Evolutionary conservation across 2,329 filamentous ascomycete species (phyloP).

Genomic region (Fusarium liriodendri): DNA sequence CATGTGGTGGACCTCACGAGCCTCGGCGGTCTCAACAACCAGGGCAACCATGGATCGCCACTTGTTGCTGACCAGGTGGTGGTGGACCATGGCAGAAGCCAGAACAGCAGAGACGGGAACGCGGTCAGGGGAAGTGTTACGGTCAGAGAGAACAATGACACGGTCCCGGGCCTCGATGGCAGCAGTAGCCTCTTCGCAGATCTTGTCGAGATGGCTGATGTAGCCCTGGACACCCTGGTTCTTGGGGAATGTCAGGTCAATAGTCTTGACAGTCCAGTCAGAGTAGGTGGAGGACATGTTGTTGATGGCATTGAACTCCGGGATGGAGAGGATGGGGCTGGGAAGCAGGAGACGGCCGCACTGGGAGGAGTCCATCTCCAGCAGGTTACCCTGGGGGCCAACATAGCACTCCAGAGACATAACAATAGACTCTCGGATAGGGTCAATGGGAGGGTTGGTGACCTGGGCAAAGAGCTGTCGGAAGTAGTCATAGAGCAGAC

Average conservation of each 20-base stretch:
- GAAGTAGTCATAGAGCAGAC: slow-evolving; percentile 96
- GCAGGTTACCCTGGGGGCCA: slow-evolving; percentile 91
- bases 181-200: slow-evolving; percentile 85
- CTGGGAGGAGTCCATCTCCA: slow-evolving; percentile 93
- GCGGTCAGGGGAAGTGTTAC: slow-evolving; percentile 83
- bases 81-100: slow-evolving; percentile 93
- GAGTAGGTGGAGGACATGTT: slow-evolving; percentile 79
- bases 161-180: slow-evolving; percentile 87
- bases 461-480: slow-evolving; percentile 97
- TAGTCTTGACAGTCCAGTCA: slow-evolving; percentile 88
- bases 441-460: slow-evolving; percentile 97
- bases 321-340: slow-evolving; percentile 88
- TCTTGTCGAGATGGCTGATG: slow-evolving; percentile 85
- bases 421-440: slow-evolving; percentile 95
- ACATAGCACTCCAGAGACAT: slow-evolving; percentile 98
- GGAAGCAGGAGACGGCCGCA: slow-evolving; percentile 87
- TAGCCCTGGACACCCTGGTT: slow-evolving; percentile 85
- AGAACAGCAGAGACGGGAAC: slow-evolving; percentile 88
- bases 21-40: slow-evolving; percentile 92
- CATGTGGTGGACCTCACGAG: slow-evolving; percentile 98
- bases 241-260: slow-evolving; percentile 95
- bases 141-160: slow-evolving; percentile 90
- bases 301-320: slow-evolving; percentile 89
- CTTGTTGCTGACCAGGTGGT: slow-evolving; percentile 94
- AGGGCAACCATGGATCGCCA: slow-evolving; percentile 91